Evolutionary conservation across 225 moss, liverwort and hornwort genomes (phyloP), one percentile per base, ranked within the genome.

Genomic region (Asterella californica): DNA sequence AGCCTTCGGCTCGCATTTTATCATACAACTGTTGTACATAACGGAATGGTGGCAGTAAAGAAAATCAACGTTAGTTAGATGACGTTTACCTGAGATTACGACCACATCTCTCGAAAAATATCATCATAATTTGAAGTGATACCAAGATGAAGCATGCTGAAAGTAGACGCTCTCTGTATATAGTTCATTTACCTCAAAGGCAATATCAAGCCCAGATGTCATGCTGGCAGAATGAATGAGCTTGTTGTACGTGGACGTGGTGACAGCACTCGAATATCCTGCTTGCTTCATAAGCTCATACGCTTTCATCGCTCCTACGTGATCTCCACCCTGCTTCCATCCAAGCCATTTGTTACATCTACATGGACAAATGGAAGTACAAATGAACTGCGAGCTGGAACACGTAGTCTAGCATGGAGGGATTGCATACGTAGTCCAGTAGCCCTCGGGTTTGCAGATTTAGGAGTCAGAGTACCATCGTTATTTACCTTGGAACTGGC

Each of bases 181-280:
- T 62, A 7, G 15, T 33, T 34, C 9, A 10, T 47, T 42, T 83
- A 95, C 93, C 90, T 93, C 82, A 69, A 92, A 88, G 52, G 95
- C 95, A 85, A 88, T 89, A 74, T 91, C 83, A 66, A 95, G 92
- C 48, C 93, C 91, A 66, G 89, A 90, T 72, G 88, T 88, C 85
- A 89, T 88, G 84, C 95, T 91, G 27, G 90, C 95, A 82, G 92
- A 91, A 78, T 90, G 90, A 37, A 95, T 95, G 69, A 95, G 91
- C 83, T 91, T 95, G 86, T 95, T 95, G 76, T 93, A 95, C 73
- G 90, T 95, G 55, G 91, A 84, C 81, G 86, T 84, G 11, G 90
- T 89, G 65, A 93, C 88, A 76, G 90, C 90, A 79, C 88, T 91
- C 24, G 88, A 85, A 76, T 82, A 90, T 81, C 91, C 92, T 77